phyloP scores from a whole-genome alignment of 345 rosid species.

The Murraya koenigii region DNA sequence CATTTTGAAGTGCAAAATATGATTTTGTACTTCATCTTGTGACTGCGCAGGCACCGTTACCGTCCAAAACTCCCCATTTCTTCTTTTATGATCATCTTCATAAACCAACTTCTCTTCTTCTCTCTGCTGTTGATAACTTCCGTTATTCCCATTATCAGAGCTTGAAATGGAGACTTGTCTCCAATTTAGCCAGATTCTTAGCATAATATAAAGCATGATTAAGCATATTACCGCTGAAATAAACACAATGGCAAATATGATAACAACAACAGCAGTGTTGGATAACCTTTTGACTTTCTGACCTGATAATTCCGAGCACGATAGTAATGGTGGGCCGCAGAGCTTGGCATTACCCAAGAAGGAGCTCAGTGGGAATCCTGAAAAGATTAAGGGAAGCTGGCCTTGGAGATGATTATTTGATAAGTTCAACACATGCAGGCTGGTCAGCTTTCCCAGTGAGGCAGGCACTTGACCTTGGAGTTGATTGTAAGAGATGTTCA shows the following conservation, averaged over 20 bases:
- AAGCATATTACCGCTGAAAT: slow-evolving; percentile 56
- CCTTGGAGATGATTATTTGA: slow-evolving; percentile 75
- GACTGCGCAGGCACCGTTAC: slow-evolving; percentile 34
- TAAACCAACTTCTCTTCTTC: slow-evolving; percentile 5
- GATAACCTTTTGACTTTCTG: slow-evolving; percentile 34
- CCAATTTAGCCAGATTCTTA: slow-evolving; percentile 68
- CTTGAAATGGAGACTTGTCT: slow-evolving; percentile 41
- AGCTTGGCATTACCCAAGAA: slow-evolving; percentile 53
- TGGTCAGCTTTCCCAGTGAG: slow-evolving; percentile 65
- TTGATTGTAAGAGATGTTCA: slow-evolving; percentile 68
- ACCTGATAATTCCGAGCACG: slow-evolving; percentile 31
- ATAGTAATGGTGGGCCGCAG: slow-evolving; percentile 58
- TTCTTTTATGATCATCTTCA: slow-evolving; percentile 16
- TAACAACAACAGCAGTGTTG: slow-evolving; percentile 36
- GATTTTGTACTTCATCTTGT: not conserved
- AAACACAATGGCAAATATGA: slow-evolving; percentile 53
- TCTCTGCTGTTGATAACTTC: slow-evolving; percentile 34
- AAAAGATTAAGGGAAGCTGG: slow-evolving; percentile 49
- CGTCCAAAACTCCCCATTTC: slow-evolving; percentile 40
- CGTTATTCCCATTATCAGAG: slow-evolving; percentile 23
- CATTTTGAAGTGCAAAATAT: slow-evolving; percentile 41
- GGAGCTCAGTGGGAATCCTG: slow-evolving; percentile 53
- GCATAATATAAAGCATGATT: slow-evolving; percentile 59
- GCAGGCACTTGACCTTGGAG: slow-evolving; percentile 63
- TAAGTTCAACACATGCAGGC: slow-evolving; percentile 70